phyloP scores from a whole-genome alignment of 805 yeast genomes.

The Saitoella complicata region DNA sequence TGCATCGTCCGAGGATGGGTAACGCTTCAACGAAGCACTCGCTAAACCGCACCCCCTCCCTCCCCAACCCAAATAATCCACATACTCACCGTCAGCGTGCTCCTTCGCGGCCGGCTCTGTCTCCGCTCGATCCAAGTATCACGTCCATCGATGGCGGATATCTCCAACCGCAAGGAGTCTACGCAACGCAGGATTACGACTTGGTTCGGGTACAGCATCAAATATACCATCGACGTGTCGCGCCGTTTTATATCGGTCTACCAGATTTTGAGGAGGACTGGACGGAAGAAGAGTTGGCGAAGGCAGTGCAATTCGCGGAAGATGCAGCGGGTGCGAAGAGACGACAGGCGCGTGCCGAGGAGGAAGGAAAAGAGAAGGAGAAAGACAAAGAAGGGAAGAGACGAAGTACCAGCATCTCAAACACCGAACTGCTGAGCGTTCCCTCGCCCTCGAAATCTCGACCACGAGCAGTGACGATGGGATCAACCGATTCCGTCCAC shows the following conservation, averaged over 20 bases:
- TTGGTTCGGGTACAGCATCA: conserved; percentile 54
- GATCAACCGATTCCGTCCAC: conserved; percentile 9
- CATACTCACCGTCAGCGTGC: too few species aligned
- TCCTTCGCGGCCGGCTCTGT: too few species aligned
- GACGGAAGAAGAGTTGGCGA: conserved; percentile 52
- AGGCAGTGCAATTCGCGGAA: conserved; percentile 17
- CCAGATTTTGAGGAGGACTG: conserved; percentile 61
- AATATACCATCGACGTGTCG: conserved; percentile 52
- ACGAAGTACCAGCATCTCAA: background rate
- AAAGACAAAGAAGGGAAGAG: background rate
- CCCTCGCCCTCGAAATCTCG: background rate
- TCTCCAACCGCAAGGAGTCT: conserved; percentile 81
- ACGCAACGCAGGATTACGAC: conserved; percentile 61
- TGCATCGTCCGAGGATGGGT: too few species aligned
- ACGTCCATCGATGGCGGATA: conserved; percentile 74
- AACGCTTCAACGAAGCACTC: too few species aligned
- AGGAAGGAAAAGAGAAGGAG: background rate
- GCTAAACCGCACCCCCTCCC: too few species aligned
- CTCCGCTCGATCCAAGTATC: too few species aligned
- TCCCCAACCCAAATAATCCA: too few species aligned
- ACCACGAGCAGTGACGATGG: conserved; percentile 4
- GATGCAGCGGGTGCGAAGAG: background rate
- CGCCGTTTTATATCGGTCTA: conserved; percentile 84
- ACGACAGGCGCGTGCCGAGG: background rate
- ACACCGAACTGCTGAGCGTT: background rate